Base-by-base conservation (phyloP, 352 stramenopile species). In the Phytophthora nicotianae region DNA sequence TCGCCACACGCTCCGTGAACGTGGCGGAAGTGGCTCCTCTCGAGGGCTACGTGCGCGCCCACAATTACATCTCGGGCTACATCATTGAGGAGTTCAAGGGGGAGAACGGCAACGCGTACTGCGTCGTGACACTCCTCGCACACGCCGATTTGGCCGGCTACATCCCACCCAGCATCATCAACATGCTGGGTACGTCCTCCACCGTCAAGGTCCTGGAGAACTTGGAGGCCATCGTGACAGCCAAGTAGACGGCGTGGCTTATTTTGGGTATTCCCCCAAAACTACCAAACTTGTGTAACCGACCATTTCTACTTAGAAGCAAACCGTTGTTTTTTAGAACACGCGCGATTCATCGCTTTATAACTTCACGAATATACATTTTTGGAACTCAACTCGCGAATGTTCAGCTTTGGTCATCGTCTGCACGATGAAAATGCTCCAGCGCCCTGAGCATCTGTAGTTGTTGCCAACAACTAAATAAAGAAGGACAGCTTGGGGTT, bases 181-280 rank as follows among this genome's bases (percentile, higher is more conserved):
- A 92, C 75, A 89, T 90, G 81, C 80, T 93, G 47, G 84, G 84
- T 63, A 93, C 84, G 63, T 93, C 84, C 5, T 81, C 84, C n/a
- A 93, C 84, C 2, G 77, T 90, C 58, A 90, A 93, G 71, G 81
- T 91, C 40, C 75, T 93, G n/a, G 65, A 72, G 48, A 91, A 81
- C 65, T 72, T 93, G 55, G 75, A 89, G 62, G 65, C 58, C 14
- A 73, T 79, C 35, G 69, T 90, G 48, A 76, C 54, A 16, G 45
- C 50, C 50, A 69, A 77, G 64, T 70, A 79, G 52, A 68, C 33
- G 14, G 38, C 24, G 41, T 38, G 42, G 40, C 20, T 24, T n/a
- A 35, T 37, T 46, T 38, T 16, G 33, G 24, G 35, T 16, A 32
- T 40, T 37, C n/a, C 5, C n/a, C 26, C 19, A n/a, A 40, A 33